These are phyloP conservation scores for Saccharomyces hybrid DNA, from an alignment of 1,139 yeast genomes.

Conservation along the genomic window DNA sequence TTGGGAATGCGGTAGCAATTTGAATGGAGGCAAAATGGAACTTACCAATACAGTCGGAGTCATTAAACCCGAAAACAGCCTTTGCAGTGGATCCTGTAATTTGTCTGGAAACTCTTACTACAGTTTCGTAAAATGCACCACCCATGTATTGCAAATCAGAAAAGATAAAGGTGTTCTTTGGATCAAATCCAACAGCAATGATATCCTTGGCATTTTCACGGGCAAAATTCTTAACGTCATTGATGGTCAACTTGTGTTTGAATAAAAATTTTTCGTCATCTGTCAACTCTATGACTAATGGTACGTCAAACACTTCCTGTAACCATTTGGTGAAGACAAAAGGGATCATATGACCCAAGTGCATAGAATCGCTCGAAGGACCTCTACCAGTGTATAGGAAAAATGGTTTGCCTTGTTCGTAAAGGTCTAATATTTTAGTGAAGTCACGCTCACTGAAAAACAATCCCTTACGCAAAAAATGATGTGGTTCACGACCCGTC, in stretches of 20 bases:
- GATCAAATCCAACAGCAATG: conserved; percentile 89
- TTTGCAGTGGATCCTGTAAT: conserved; percentile 93
- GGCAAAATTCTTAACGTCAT: conserved; percentile 77
- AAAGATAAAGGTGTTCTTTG: conserved; percentile 89
- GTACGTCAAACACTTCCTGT: conserved; percentile 95
- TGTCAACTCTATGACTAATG: conserved; percentile 90
- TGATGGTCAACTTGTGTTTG: conserved; percentile 81
- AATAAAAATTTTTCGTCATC: conserved; percentile 97
- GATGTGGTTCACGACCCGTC: conserved; percentile 93
- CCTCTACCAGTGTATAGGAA: conserved; percentile 98
- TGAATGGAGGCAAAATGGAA: conserved; percentile 93
- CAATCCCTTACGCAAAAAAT: conserved; percentile 80
- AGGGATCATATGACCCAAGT: conserved; percentile 95
- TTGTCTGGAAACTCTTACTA: conserved; percentile 88
- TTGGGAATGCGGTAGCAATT: conserved; percentile 92
- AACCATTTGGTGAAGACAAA: conserved; percentile 95
- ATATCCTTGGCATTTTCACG: conserved; percentile 84
- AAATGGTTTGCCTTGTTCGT: conserved; percentile 92
- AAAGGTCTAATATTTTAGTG: conserved; percentile 66
- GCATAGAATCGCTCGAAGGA: conserved; percentile 92
- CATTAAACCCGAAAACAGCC: conserved; percentile 96
- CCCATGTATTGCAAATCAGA: conserved; percentile 91
- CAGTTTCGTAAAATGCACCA: conserved; percentile 88
- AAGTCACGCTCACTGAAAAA: conserved; percentile 93
- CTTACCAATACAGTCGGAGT: conserved; percentile 90